Conservation (phyloP, 2,329 filamentous ascomycete genomes). For the Colletotrichum trifolii region DNA sequence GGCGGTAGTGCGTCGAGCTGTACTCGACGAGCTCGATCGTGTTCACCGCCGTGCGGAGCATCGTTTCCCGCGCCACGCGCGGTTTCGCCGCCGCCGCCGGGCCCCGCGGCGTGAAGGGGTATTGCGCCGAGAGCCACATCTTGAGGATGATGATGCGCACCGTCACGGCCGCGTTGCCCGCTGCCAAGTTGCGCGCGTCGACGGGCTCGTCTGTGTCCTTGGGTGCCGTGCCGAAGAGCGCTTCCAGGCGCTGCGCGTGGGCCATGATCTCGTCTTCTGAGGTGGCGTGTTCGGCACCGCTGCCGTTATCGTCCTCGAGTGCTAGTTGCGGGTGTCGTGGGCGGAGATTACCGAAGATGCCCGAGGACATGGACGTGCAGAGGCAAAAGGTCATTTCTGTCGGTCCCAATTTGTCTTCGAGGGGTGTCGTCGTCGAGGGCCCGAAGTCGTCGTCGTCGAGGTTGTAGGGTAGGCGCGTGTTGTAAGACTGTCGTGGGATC, state of each 20-base stretch:
- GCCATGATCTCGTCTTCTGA: constrained; percentile 54
- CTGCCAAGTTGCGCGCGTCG: constrained; percentile 43
- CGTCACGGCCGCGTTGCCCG: constrained; percentile 51
- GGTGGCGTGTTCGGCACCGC: constrained; percentile 28
- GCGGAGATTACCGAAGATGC: constrained; percentile 49
- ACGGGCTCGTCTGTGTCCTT: constrained; percentile 40
- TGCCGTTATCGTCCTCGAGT: constrained; percentile 12
- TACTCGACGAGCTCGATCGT: constrained; percentile 55
- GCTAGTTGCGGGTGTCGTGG: constrained; percentile 48
- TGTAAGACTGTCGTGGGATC: constrained; percentile 54
- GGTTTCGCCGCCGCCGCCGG: constrained; percentile 41
- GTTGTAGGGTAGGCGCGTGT: constrained; percentile 61
- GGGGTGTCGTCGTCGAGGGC: constrained; percentile 48
- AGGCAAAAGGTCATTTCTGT: constrained; percentile 55
- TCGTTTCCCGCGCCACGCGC: constrained; percentile 52
- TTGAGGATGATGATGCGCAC: constrained; percentile 58
- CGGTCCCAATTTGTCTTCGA: constrained; percentile 49
- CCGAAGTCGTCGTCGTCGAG: constrained; percentile 64
- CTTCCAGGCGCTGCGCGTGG: constrained; percentile 52
- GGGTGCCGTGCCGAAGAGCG: constrained; percentile 51
- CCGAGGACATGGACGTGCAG: constrained; percentile 53
- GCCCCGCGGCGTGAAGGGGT: constrained; percentile 52
- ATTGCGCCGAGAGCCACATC: constrained; percentile 58
- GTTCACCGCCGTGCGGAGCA: constrained; percentile 59
- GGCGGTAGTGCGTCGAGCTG: constrained; percentile 46